Conservation (phyloP, 2,329 filamentous ascomycete species). For the Lecanoromycetidae sp. region DNA sequence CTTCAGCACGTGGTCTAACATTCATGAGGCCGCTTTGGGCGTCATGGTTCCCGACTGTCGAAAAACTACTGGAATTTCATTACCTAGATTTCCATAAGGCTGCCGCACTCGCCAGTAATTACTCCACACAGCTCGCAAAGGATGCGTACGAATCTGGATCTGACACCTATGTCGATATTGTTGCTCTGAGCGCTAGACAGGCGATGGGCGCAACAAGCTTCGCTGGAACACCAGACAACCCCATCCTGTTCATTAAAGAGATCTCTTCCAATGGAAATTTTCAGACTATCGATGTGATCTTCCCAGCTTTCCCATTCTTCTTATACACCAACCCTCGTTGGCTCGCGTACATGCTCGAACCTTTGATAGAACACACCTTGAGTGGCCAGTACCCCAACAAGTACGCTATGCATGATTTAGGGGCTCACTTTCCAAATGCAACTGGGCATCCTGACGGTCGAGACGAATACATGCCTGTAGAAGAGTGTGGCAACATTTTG, state of each 20-base stretch:
- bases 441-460: constrained; percentile 59
- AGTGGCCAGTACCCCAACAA: constrained; percentile 75
- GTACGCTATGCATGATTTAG: constrained; percentile 68
- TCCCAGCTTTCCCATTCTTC: constrained; percentile 77
- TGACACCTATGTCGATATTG: constrained; percentile 63
- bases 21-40: constrained; percentile 70
- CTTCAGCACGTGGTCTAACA: constrained; percentile 61
- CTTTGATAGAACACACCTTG: constrained; percentile 67
- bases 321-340: constrained; percentile 72
- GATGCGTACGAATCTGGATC: constrained; percentile 66
- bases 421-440: constrained; percentile 61
- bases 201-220: constrained; percentile 69
- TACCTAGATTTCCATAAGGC: constrained; percentile 61
- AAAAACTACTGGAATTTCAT: constrained; percentile 60
- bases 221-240: constrained; percentile 56
- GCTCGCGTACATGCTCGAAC: constrained; percentile 68
- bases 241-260: constrained; percentile 70
- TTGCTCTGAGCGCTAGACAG: constrained; percentile 65
- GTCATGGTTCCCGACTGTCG: constrained; percentile 54
- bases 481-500: constrained; percentile 72
- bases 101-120: constrained; percentile 53
- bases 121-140: constrained; percentile 55
- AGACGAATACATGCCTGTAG: constrained; percentile 65
- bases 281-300: constrained; percentile 80
- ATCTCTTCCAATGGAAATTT: constrained; percentile 77